phyloP scores from a whole-genome alignment of 2,329 filamentous ascomycete species.

The Xylariaceae sp. region DNA sequence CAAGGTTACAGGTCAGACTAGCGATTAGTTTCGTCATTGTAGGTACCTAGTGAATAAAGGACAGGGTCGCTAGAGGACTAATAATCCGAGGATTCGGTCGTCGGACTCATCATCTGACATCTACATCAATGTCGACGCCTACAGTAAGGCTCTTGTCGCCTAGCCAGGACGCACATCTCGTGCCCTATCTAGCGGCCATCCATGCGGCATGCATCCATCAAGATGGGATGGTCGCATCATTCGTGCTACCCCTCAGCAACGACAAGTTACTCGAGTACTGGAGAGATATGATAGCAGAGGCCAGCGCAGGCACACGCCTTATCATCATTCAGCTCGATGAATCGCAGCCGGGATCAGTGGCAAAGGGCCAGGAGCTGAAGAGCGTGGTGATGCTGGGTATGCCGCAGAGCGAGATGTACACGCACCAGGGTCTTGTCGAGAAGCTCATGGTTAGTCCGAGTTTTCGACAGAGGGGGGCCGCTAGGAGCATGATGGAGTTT shows the following conservation, averaged over 20 bases:
- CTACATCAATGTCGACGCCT: constrained; percentile 6
- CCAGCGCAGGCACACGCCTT: constrained; percentile 48
- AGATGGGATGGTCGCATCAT: constrained; percentile 63
- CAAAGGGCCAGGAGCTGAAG: constrained; percentile 47
- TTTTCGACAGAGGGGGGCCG: constrained; percentile 59
- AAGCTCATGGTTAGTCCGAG: constrained; percentile 63
- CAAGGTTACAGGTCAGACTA: too few species aligned
- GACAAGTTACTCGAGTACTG: constrained; percentile 12
- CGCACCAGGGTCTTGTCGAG: constrained; percentile 62
- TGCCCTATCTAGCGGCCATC: constrained; percentile 13
- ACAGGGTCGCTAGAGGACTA: background rate
- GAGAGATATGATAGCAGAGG: constrained; percentile 9
- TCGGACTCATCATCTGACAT: background rate
- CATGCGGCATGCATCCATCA: constrained; percentile 54
- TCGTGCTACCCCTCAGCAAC: constrained; percentile 62
- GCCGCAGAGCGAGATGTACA: constrained; percentile 61
- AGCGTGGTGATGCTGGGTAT: constrained; percentile 63
- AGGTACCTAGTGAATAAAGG: too few species aligned
- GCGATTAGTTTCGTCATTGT: too few species aligned
- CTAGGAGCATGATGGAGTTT: constrained; percentile 57
- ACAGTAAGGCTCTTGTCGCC: constrained; percentile 53
- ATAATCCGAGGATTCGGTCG: background rate
- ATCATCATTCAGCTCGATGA: constrained; percentile 60
- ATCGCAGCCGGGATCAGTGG: constrained; percentile 41
- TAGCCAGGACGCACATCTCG: constrained; percentile 56